Base-by-base conservation (phyloP, 2,329 filamentous ascomycete species). In the Alternaria ventricosa region DNA sequence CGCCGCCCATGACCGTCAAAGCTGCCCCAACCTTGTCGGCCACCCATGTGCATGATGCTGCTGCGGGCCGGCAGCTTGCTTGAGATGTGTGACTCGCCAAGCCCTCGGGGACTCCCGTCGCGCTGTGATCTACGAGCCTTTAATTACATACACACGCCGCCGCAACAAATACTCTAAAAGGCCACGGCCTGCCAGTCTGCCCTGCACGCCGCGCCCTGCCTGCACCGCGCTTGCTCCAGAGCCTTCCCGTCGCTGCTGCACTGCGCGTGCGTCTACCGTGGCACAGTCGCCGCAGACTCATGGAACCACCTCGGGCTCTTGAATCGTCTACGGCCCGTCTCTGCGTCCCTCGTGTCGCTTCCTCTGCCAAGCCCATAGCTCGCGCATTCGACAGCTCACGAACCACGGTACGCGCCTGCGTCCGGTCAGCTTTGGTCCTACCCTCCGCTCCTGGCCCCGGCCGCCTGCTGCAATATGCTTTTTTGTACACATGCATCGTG, bases 101-200 rank as follows among this genome's bases (percentile, higher is more conserved):
- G 65, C 58, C 25, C 61, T 65, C 66, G 68, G 68, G 66, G 63
- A 64, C 64, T 67, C 59, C 68, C 66, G 66, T 66, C 68, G 68
- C 66, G 67, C n/a, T 70, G 68, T 67, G 66, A 70, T 70, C 68
- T 65, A 58, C 68, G 61, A 66, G 63, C 65, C 65, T 70, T 70
- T 68, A 65, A 68, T 70, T 61, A 58, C 66, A 56, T 46, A 62
- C 57, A 61, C 59, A 57, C 49, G 57, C 53, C 46, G 49, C 61
- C 49, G 61, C 57, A 56, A 33, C 36, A 45, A 43, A 10, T 15
- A 47, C 27, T 33, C 22, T 28, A n/a, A 18, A 25, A 33, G 55
- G 12, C 18, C 51, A 28, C 46, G 15, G 12, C 36, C 18, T 33
- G 25, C 30, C 41, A 15, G 18, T 5, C 47, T 15, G 27, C 15